Base-by-base conservation (phyloP, 768 basidiomycete species). In the Kwoniella bestiolae region DNA sequence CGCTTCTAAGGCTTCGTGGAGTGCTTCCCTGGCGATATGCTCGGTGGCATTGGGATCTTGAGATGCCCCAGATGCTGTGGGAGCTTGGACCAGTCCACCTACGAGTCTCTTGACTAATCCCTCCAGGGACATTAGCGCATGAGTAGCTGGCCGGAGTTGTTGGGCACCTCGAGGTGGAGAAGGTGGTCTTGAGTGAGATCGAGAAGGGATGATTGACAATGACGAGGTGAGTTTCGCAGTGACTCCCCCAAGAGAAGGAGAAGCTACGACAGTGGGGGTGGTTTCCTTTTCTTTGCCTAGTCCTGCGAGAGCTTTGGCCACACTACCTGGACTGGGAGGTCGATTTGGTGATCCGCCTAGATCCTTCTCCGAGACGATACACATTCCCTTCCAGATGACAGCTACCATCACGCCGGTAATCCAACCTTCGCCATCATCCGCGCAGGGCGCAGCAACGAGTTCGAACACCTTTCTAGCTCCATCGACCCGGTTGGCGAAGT, bases 361-460 rank as follows among this genome's bases (percentile, higher is more conserved):
- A 31, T 78, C 77, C 50, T 73, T 74, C 14, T 74, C 76, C 8
- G 75, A 56, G 14, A 74, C 60, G n/a, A 72, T 56, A 58, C 73
- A 72, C 69, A 81, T 77, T 8, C 75, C 80, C 53, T 78, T 78
- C 80, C 80, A 81, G 55, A 78, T 68, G 18, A 77, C 72, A 21
- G 80, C 73, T n/a, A 81, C 80, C 34, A 78, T 73, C 7, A 81
- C 72, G 25, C 77, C 77, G 6, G 80, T 78, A 34, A 77, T 66
- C 80, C 80, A 81, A 8, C 73, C 77, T 66, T 81, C 80, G 26
- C 79, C 79, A 55, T 81, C 79, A 26, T 79, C 76, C 29, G 63
- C 63, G 57, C 79, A 81, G 11, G 78, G 75, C 45, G 56, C 69
- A 35, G 77, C 77, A 45, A 81, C 62, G 44, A 74, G 38, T n/a